Evolutionary conservation across 306 rosid species (phyloP), one percentile per base, ranked within the genome.

Genomic region (Rosa multiflora): DNA sequence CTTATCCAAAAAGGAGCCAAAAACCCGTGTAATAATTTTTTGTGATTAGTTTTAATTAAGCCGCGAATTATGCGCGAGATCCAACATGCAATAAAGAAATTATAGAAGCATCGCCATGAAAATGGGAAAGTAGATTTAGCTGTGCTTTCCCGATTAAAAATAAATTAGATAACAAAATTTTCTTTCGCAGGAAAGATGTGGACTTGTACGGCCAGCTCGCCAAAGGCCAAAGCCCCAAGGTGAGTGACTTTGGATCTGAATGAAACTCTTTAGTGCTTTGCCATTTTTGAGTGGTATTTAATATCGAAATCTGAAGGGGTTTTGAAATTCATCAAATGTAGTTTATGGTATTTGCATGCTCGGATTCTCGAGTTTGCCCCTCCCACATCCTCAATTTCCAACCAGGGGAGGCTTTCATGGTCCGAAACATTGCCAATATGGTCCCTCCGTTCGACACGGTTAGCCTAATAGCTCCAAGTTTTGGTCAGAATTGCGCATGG

Each of bases 331-430:
- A 26, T 26, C 29, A 26, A 26, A 26, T 82, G 91, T 93, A 95
- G 99, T 95, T 93, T 82, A 29, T 95, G 91, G 96, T 95, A 42
- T 95, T 95, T 88, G 99, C 99, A 20, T 95, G 99, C 86, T 95
- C 99, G 26, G 99, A 95, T 82, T 92, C 97, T 0, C 88, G 99
- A 81, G 99, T 95, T 17, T 95, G 98, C 80, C 99, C 99, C 4
- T 95, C 99, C 1, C 99, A 93, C 74, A 68, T 95, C 76, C 86
- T 95, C 82, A 75, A 95, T 86, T 95, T 93, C 76, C 97, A 95
- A 85, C 99, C 99, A 0, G 99, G 99, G 4, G 99, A 95, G 82
- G 99, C 99, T 17, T 95, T 95, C 63, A 81, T 91, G 73, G 97
- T 95, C 44, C 85, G 99, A 6, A 95, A 95, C 90, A 95, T 95